Conservation (phyloP, 345 rosid species). For the Salix purpurea region DNA sequence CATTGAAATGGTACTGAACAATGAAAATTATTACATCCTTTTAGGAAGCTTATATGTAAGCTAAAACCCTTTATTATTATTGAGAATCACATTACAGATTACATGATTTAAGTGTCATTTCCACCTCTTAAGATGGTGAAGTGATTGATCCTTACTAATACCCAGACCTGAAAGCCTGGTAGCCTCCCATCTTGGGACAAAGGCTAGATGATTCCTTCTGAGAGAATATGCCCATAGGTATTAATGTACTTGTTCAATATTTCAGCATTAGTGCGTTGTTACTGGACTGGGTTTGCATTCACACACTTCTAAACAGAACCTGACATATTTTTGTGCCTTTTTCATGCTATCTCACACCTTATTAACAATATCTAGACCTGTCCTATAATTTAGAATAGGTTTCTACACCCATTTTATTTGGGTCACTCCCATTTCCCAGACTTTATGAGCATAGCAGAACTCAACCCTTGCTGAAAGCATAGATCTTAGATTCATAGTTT, state of each 20-base stretch:
- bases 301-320: neutral
- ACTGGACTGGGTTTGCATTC: neutral
- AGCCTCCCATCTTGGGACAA: neutral
- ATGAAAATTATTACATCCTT: no score
- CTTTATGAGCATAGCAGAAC: neutral
- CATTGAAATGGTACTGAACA: no score
- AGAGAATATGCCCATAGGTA: neutral
- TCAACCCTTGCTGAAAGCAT: neutral
- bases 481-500: neutral
- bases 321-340: neutral
- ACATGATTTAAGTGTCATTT: no score
- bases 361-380: neutral
- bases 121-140: neutral
- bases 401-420: neutral
- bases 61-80: no score
- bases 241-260: neutral
- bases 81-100: no score
- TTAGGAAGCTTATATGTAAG: no score
- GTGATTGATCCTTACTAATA: neutral
- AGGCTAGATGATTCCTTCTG: neutral
- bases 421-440: neutral
- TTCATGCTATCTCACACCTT: neutral
- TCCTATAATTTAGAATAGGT: neutral
- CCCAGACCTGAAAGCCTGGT: neutral
- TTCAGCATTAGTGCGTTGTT: neutral